Percentiles rank a stretch among this genome's conserved stretches.
Conservation (phyloP, 495 filamentous ascomycete genomes). For the Xylaria palmicola region DNA sequence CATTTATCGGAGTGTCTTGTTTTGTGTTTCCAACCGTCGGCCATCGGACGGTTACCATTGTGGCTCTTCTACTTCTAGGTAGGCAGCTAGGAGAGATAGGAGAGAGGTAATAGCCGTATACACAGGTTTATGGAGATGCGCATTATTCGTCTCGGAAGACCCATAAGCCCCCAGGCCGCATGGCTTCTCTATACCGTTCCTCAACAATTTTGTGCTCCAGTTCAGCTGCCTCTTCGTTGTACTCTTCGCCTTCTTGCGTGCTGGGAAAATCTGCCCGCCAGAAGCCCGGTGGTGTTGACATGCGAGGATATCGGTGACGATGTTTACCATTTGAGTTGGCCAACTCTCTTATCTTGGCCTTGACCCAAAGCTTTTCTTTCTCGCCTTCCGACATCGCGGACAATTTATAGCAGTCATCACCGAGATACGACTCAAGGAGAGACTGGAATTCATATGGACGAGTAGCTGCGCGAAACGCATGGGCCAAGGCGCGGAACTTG, state of each 20-base stretch:
- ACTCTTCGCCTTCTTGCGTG: slow-evolving; percentile 71
- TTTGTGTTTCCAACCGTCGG: no score
- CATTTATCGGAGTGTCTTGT: no score
- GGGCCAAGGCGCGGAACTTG: slow-evolving; percentile 64
- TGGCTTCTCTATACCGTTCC: slow-evolving; percentile 77
- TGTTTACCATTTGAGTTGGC: slow-evolving; percentile 75
- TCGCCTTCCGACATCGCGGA: slow-evolving; percentile 49
- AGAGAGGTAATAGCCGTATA: no score
- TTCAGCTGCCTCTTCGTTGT: slow-evolving; percentile 59
- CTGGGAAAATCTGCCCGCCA: slow-evolving; percentile 87
- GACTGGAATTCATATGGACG: slow-evolving; percentile 45
- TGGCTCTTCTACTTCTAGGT: not conserved
- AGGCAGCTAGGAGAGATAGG: no score
- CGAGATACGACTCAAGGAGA: slow-evolving; percentile 67
- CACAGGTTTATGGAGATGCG: not conserved
- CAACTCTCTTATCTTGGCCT: slow-evolving; percentile 65
- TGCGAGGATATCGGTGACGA: slow-evolving; percentile 67
- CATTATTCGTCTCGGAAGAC: slow-evolving; percentile 74
- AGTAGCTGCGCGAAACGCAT: slow-evolving; percentile 38
- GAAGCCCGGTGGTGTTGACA: slow-evolving; percentile 75
- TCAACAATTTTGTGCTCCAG: slow-evolving; percentile 62
- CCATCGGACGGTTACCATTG: not conserved
- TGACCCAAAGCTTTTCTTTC: slow-evolving; percentile 57
- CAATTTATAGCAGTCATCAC: slow-evolving; percentile 52
- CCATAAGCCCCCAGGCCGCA: slow-evolving; percentile 72